A percentile compares a stretch with the other conserved stretches of the same genome.
Evolutionary conservation across 2,329 filamentous ascomycete genomes (phyloP).

Genomic region (Stachybotrys chlorohalonatus): DNA sequence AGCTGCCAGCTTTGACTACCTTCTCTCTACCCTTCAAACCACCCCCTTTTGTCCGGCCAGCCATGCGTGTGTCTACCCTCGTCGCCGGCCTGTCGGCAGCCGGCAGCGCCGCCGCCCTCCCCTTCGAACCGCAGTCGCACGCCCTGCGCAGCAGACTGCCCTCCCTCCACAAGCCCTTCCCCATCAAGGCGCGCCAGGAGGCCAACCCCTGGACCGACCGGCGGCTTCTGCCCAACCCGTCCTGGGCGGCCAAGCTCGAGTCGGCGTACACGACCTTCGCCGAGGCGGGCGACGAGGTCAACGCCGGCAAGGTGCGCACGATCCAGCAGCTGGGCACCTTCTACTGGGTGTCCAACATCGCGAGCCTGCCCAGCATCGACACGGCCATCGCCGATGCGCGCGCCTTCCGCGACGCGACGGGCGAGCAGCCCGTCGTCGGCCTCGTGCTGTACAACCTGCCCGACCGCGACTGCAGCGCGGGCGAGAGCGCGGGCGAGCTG

Average conservation of each 20-base stretch:
- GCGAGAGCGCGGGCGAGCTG: slow-evolving; percentile 32
- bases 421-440: slow-evolving; percentile 29
- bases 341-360: slow-evolving; percentile 30
- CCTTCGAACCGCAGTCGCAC: background rate
- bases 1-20: background rate
- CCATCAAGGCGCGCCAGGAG: background rate
- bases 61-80: background rate
- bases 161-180: background rate
- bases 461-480: slow-evolving; percentile 35
- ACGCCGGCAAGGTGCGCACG: slow-evolving; percentile 26
- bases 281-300: slow-evolving; percentile 22
- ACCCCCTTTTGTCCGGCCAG: background rate
- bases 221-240: slow-evolving; percentile 36
- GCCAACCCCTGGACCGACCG: slow-evolving; percentile 37
- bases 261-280: slow-evolving; percentile 26
- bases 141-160: background rate
- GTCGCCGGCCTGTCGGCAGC: background rate
- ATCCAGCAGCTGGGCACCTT: slow-evolving; percentile 32
- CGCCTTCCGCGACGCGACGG: slow-evolving; percentile 20
- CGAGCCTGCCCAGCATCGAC: slow-evolving; percentile 26
- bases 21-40: background rate
- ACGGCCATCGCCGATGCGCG: slow-evolving; percentile 28
- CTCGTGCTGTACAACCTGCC: slow-evolving; percentile 36
- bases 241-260: slow-evolving; percentile 31
- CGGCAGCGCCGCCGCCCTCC: background rate